phyloP scores from a whole-genome alignment of 768 basidiomycete genomes.

The Gymnopilus junonius region DNA sequence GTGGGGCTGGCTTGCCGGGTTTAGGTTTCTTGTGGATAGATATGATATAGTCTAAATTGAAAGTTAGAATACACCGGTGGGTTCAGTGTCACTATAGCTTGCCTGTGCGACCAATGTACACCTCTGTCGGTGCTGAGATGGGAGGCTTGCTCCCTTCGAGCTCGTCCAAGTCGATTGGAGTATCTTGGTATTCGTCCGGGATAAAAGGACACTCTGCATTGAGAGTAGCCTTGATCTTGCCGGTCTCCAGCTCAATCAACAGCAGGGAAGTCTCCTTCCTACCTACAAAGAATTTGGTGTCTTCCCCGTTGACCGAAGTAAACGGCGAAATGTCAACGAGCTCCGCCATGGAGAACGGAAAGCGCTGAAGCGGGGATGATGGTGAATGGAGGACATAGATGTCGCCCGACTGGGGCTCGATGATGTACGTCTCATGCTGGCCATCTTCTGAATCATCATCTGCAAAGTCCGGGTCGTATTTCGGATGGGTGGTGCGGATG shows the following conservation, averaged over 20 bases:
- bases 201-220: conserved; percentile 69
- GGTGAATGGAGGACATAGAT: conserved; percentile 85
- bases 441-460: conserved; percentile 48
- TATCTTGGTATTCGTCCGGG: conserved; percentile 70
- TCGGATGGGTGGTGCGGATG: conserved; percentile 69
- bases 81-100: conserved; percentile 15
- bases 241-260: conserved; percentile 70
- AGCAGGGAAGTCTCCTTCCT: conserved; percentile 87
- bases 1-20: conserved; percentile 34
- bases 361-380: conserved; percentile 74
- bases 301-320: conserved; percentile 64
- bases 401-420: conserved; percentile 94
- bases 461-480: conserved; percentile 54
- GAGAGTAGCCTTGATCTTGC: conserved; percentile 74
- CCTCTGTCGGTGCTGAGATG: conserved; percentile 43
- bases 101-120: conserved; percentile 59
- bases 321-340: conserved; percentile 93
- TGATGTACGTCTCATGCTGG: conserved; percentile 78
- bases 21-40: conserved; percentile 71
- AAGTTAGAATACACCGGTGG: not conserved
- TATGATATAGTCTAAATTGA: conserved; percentile 81
- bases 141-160: conserved; percentile 45
- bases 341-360: conserved; percentile 91
- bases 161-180: conserved; percentile 47
- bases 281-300: conserved; percentile 82